Percentiles rank a stretch among this genome's conserved stretches.
Conservation (phyloP, 208 protist species). For the Acanthamoeba lenticulata region DNA sequence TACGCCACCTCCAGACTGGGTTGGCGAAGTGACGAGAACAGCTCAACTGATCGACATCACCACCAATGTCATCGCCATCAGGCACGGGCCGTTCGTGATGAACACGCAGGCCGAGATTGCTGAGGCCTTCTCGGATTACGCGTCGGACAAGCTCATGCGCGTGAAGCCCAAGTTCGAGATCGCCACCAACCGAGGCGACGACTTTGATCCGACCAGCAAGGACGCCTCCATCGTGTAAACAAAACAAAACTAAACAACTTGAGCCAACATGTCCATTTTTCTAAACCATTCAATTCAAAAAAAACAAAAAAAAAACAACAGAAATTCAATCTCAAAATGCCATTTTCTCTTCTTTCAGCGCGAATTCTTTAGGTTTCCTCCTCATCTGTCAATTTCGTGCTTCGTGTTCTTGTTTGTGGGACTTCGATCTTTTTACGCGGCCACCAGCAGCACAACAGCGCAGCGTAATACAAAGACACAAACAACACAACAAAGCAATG, state of each 20-base stretch:
- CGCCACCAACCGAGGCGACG: constrained; percentile 8
- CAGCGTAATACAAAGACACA: neutral
- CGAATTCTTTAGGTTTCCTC: too few species aligned
- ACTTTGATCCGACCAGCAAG: constrained; percentile 38
- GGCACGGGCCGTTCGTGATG: constrained; percentile 95
- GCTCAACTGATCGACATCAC: neutral
- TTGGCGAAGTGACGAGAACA: neutral
- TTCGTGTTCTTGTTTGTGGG: too few species aligned
- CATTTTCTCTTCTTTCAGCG: too few species aligned
- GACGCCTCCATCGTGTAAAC: constrained; percentile 13
- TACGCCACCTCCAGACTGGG: neutral
- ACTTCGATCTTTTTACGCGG: too few species aligned
- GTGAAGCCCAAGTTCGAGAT: constrained; percentile 41
- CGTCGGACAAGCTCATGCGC: constrained; percentile 61
- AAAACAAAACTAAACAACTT: too few species aligned
- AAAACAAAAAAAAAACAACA: too few species aligned
- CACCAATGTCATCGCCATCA: too few species aligned
- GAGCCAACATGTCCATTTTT: too few species aligned
- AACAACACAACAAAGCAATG: neutral
- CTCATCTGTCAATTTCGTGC: too few species aligned
- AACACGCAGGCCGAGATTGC: constrained; percentile 92
- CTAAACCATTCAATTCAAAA: too few species aligned
- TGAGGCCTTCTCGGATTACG: constrained; percentile 91
- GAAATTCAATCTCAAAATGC: too few species aligned
- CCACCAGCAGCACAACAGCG: too few species aligned